Percentiles rank a stretch among this genome's conserved stretches.
Evolutionary conservation across 169 alveolate species (phyloP).

Genomic region (Perkinsus chesapeaki): DNA sequence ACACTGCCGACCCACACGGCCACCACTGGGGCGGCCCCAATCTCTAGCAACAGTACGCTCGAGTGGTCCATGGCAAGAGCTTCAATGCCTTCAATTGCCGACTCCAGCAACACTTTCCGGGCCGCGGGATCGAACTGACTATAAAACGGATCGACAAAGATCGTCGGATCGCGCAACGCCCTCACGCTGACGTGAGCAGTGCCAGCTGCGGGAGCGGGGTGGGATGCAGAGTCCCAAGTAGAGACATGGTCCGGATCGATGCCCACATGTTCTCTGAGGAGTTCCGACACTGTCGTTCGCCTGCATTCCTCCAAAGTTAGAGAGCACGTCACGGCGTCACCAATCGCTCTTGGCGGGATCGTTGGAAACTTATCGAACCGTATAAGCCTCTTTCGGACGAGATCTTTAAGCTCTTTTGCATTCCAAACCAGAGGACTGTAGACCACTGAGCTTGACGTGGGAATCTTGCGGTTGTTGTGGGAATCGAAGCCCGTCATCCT

Average conservation of each 20-base stretch:
- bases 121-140: not conserved
- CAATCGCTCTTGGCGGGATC: not conserved
- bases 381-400: not conserved
- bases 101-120: not conserved
- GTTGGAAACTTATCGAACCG: not conserved
- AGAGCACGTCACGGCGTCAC: not conserved
- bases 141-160: not conserved
- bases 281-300: not conserved
- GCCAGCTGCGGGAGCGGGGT: not conserved
- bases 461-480: not conserved
- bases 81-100: not conserved
- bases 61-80: not conserved
- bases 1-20: not conserved
- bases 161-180: not conserved
- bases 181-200: not conserved
- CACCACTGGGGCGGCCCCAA: not conserved
- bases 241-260: not conserved
- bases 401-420: not conserved
- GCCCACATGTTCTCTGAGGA: not conserved
- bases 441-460: not conserved
- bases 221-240: not conserved
- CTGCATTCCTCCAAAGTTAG: not conserved
- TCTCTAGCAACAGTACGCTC: not conserved
- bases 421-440: not conserved
- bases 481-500: not conserved